A percentile compares a stretch with the other conserved stretches of the same genome.
Evolutionary conservation across 179 eudicot species (phyloP).

Genomic region (Carnegiea gigantea): DNA sequence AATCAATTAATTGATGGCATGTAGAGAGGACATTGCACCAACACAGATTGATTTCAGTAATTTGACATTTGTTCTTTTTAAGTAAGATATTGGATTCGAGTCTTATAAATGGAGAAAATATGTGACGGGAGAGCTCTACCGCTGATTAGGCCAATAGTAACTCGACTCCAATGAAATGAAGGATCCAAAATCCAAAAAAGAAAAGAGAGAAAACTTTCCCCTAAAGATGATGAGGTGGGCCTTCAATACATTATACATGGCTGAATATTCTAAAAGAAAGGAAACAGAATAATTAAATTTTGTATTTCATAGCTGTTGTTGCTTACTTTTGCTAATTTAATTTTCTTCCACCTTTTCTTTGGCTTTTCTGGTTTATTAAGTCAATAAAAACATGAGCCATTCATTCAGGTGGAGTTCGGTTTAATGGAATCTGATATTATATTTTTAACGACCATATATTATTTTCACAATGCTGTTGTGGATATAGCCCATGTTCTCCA

Average conservation of each 20-base stretch:
- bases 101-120: too few species aligned
- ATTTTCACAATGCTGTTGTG: slow-evolving; percentile 30
- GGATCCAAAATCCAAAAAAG: too few species aligned
- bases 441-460: slow-evolving; percentile 22
- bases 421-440: slow-evolving; percentile 28
- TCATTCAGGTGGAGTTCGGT: slow-evolving; percentile 25
- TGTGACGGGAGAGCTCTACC: too few species aligned
- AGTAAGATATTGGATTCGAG: too few species aligned
- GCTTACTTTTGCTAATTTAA: slow-evolving; percentile 11
- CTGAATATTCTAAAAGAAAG: background rate
- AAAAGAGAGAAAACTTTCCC: slow-evolving; percentile 13
- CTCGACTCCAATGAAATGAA: too few species aligned
- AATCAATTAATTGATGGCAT: slow-evolving; percentile 9
- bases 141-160: too few species aligned
- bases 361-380: slow-evolving; percentile 10
- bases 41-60: too few species aligned
- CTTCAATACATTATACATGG: background rate
- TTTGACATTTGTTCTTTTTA: too few species aligned
- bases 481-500: slow-evolving; percentile 26
- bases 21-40: background rate
- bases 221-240: slow-evolving; percentile 26
- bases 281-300: background rate
- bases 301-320: slow-evolving; percentile 9
- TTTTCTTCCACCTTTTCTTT: background rate
- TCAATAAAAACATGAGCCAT: slow-evolving; percentile 26